Evolutionary conservation across 148 eudicot genomes (phyloP), one percentile per base, ranked within the genome.

Genomic region (Selenicereus undatus): DNA sequence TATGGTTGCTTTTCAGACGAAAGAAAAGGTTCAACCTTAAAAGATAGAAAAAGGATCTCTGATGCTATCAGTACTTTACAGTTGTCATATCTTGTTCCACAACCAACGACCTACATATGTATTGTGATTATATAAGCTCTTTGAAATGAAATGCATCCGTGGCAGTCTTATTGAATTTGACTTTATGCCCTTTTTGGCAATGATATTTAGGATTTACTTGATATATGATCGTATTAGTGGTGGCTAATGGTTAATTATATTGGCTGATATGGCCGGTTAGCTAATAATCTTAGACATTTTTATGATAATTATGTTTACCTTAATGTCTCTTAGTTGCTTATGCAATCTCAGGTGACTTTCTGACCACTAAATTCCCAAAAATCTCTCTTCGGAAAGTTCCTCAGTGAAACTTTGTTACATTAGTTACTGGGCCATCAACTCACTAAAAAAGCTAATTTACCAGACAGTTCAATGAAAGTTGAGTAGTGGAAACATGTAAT

Each of bases 11-110:
- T 75, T 79, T 76, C 27, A 52, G 71, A 71, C 42, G 71, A 29
- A 68, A 35, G 62, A 36, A 62, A 48, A 27, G 51, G 74, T 39
- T 39, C 43, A 39, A 30, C 22, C 10, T 56, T 66, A 68, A 79
- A 79, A 75, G 79, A 74, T 65, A 36, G 66, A 76, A 62, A 66
- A 83, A 78, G 75, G 56, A 68, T 78, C 27, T 66, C 5, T 66
- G 80, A 70, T 79, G 71, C 52, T 8, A 80, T 80, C 78, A 30
- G 42, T 36, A 8, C 82, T 83, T 83, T 76, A 76, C 76, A 75
- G 76, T 75, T 83, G 79, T 79, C 48, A 9, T 83, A 66, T 83
- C 72, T 82, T 73, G 48, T 77, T 50, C 80, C 79, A 71, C 12
- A n/a, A 64, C 26, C 29, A n/a, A 22, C 27, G 29, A 64, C 29